phyloP scores from a whole-genome alignment of 2,329 filamentous ascomycete genomes.

The Curvularia sp. region DNA sequence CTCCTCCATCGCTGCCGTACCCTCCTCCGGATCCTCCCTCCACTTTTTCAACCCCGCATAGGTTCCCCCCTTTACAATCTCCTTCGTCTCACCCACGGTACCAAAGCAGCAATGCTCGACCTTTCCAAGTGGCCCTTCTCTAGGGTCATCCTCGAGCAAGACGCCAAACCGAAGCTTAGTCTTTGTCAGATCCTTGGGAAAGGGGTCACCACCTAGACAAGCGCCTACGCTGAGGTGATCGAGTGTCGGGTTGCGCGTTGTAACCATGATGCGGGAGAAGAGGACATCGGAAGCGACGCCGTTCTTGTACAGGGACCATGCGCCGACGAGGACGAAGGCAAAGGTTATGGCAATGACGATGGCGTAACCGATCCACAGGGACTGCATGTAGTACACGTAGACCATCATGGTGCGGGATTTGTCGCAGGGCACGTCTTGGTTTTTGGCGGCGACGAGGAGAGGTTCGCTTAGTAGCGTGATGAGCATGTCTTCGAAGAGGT shows the following conservation, averaged over 20 bases:
- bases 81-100: slow-evolving; percentile 46
- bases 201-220: slow-evolving; percentile 52
- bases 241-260: slow-evolving; percentile 49
- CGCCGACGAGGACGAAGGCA: slow-evolving; percentile 41
- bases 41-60: slow-evolving; percentile 43
- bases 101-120: slow-evolving; percentile 52
- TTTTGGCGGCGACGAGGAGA: slow-evolving; percentile 37
- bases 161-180: slow-evolving; percentile 52
- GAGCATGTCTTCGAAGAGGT: slow-evolving; percentile 49
- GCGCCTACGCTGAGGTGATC: slow-evolving; percentile 49
- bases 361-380: slow-evolving; percentile 49
- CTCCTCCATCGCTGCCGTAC: not conserved
- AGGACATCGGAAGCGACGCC: slow-evolving; percentile 47
- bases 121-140: slow-evolving; percentile 39
- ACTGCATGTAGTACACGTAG: slow-evolving; percentile 41
- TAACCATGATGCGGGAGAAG: slow-evolving; percentile 49
- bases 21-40: not conserved
- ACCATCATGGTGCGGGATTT: slow-evolving; percentile 39
- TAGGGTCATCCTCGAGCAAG: slow-evolving; percentile 45
- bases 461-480: slow-evolving; percentile 47
- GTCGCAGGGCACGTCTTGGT: slow-evolving; percentile 31
- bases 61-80: slow-evolving; percentile 47
- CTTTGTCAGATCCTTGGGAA: slow-evolving; percentile 47
- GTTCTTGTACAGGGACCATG: slow-evolving; percentile 44
- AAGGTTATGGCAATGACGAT: slow-evolving; percentile 41